phyloP scores from a whole-genome alignment of 176 grass and related monocot species.

The Puya raimondii region DNA sequence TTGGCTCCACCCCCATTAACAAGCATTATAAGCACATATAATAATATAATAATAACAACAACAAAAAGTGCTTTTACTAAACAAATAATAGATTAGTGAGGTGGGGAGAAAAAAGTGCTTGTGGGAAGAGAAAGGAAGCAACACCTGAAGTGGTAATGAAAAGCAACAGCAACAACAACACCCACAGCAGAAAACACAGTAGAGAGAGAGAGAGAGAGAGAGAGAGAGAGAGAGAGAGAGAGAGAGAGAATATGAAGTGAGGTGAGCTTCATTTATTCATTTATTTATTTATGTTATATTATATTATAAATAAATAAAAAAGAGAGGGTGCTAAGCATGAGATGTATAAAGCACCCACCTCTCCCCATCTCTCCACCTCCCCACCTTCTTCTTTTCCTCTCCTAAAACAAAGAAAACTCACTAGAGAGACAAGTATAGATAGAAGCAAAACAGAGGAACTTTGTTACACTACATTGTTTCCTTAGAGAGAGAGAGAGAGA shows the following conservation, averaged over 20 bases:
- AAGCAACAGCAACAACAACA: slow-evolving; percentile 4
- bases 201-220: background rate
- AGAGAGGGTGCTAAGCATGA: no score
- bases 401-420: no score
- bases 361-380: no score
- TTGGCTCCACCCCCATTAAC: background rate
- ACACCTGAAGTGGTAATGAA: background rate
- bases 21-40: background rate
- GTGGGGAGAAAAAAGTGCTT: background rate
- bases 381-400: no score
- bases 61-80: background rate
- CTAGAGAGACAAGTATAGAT: no score
- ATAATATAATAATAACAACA: background rate
- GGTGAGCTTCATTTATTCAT: no score
- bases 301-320: no score
- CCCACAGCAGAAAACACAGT: background rate
- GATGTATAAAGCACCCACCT: no score
- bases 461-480: no score
- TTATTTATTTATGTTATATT: no score
- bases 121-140: background rate
- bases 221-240: background rate
- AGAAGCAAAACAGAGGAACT: no score
- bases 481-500: background rate
- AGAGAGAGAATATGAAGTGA: background rate
- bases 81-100: background rate